Evolutionary conservation across 2,329 filamentous ascomycete species (phyloP), one percentile per base, ranked within the genome.

Genomic region (Diaporthe sp.): DNA sequence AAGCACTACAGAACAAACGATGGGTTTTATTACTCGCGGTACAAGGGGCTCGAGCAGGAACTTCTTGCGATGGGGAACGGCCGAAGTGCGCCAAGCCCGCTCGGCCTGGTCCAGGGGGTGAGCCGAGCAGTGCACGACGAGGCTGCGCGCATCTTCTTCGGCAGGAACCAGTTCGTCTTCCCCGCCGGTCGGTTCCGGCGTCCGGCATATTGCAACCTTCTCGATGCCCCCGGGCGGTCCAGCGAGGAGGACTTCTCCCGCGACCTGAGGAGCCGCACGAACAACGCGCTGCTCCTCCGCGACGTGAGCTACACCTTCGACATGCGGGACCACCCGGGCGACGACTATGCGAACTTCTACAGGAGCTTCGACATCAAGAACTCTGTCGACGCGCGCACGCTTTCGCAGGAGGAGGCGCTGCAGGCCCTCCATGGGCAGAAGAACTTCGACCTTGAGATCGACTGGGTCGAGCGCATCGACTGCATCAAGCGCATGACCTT

Each of bases 231-330:
- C 13, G 17, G 6, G 1, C 22, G 68, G 5, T 9, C 44, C 2
- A 13, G 9, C 31, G 44, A n/a, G 25, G 4, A 12, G 8, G 25
- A 19, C 4, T 65, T 65, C 25, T 10, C 4, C 10, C 49, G 10
- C 5, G 34, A 34, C 9, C 3, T 19, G 6, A 17, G 13, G 22
- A n/a, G 2, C 2, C 46, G 49, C 3, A 57, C 15, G 31, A 49
- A 55, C 49, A 65, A 65, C 34, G 62, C 57, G 15, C 57, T 6
- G 13, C 51, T 76, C 25, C 39, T 69, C 12, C 62, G 72, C 4
- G 72, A 76, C 44, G 74, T 76, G 37, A 76, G 74, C 44, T 76
- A 71, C 31, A 22, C 72, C 13, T 76, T 76, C 31, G 72, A 76
- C 49, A 74, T 76, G 72, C 74, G 74, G 25, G 74, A 76, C 15